Evolutionary conservation across 805 yeast species (phyloP).

Genomic region (Metschnikowia lachancei): DNA sequence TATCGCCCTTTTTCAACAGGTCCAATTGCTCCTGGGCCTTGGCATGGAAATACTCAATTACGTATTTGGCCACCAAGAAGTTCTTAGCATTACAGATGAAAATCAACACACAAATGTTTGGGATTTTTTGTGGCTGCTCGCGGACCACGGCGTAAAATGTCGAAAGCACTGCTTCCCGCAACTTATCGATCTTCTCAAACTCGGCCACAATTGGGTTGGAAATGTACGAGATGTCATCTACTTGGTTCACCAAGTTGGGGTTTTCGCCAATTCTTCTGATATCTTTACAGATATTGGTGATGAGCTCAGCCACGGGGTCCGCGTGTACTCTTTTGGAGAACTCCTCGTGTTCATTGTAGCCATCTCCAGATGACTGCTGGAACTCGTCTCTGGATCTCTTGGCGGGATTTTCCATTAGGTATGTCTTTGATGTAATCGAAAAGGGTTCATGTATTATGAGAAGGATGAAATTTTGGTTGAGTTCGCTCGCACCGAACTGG

Average conservation of each 20-base stretch:
- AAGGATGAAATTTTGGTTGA: not conserved
- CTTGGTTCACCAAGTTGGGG: slow-evolving; percentile 36
- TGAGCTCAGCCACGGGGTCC: slow-evolving; percentile 42
- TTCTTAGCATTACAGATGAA: slow-evolving; percentile 63
- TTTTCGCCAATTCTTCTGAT: slow-evolving; percentile 45
- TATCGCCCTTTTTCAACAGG: slow-evolving; percentile 16
- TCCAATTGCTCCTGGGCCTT: slow-evolving; percentile 58
- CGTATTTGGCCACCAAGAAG: slow-evolving; percentile 62
- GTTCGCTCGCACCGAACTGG: not conserved
- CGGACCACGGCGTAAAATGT: slow-evolving; percentile 66
- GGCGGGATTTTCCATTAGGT: slow-evolving; percentile 17
- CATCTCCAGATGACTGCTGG: slow-evolving; percentile 21
- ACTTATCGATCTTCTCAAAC: slow-evolving; percentile 58
- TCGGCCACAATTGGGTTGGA: slow-evolving; percentile 64
- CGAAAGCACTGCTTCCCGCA: slow-evolving; percentile 56
- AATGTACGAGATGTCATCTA: slow-evolving; percentile 59
- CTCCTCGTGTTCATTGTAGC: slow-evolving; percentile 17
- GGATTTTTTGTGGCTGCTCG: slow-evolving; percentile 91
- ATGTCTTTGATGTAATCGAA: not conserved
- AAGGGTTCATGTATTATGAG: not conserved
- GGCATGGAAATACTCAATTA: slow-evolving; percentile 66
- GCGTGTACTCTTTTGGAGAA: slow-evolving; percentile 36
- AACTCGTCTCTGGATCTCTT: slow-evolving; percentile 24
- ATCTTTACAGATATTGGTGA: slow-evolving; percentile 44
- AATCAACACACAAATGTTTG: slow-evolving; percentile 65